Base-by-base conservation (phyloP, 1,139 yeast genomes). In the Lodderomyces beijingensis region DNA sequence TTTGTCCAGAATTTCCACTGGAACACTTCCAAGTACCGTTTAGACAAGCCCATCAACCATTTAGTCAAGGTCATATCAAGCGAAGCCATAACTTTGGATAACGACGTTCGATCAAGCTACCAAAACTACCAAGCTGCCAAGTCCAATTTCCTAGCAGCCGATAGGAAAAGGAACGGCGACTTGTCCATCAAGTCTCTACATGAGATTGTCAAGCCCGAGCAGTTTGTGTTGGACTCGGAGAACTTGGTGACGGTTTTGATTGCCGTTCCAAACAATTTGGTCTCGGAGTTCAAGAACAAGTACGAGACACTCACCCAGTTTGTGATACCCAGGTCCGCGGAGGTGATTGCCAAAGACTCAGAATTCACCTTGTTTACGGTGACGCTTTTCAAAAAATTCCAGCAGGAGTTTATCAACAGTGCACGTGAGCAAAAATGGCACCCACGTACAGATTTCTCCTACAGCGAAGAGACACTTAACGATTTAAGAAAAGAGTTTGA, bases 241-340 rank as follows among this genome's bases (percentile, higher is more conserved):
- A 85, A 89, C 56, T 70, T 91, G 53, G 79, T 81, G 32, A 87
- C 96, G 0, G 67, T 86, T 13, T 68, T 91, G 39, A 67, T 91
- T 35, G 98, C 94, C 0, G 95, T 91, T 16, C 97, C 98, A 38
- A 78, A 78, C 49, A 59, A 62, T 39, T 59, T 71, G 42, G 67
- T 71, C 39, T 59, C 68, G 34, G 84, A 77, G 28, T 91, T 87
- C 50, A 61, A 78, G 40, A 62, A 65, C 40, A 51, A 69, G 14
- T 91, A 93, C 59, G 99, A 91, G 62, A 72, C 87, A 4, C 61
- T 87, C 42, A 67, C 81, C 8, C 70, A 75, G 35, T 83, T 87
- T 68, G 95, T 91, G 31, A 95, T 91, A 28, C 98, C 98, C 37
- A 79, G 97, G 48, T 78, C 89, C 28, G 96, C 96, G 1, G 60